Base-by-base conservation (phyloP, 495 filamentous ascomycete species). In the Penicillium argentinense region DNA sequence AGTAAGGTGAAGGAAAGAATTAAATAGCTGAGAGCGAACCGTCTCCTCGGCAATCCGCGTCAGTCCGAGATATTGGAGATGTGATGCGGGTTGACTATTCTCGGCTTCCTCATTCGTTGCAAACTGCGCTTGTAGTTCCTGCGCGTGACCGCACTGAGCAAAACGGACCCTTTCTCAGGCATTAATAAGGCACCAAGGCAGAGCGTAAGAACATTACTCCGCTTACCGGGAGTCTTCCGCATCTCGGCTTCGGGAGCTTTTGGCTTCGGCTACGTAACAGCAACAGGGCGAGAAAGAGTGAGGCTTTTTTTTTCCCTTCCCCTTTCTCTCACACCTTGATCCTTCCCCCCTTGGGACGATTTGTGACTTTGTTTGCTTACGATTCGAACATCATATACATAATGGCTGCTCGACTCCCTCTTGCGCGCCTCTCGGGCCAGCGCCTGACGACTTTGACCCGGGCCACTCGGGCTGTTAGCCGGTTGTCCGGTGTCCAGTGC, bases 381-480 rank as follows among this genome's bases (percentile, higher is more conserved):
- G 6, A 17, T 27, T 33, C 28, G 16, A 22, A 7, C 34, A 30
- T 38, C 24, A 42, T 29, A 30, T 27, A 53, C 47, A 66, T 29
- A 50, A 73, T 73, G 70, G 62, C 68, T 66, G 66, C 64, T 66
- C 66, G 70, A 59, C 56, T 73, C 53, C 59, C 68, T 37, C 48
- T 70, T 38, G 56, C 60, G 49, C 68, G 65, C 57, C 60, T 73
- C 34, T 57, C 68, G 28, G 63, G 44, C 40, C 69, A 71, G 46
- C 55, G 59, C 33, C 37, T 69, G 50, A 57, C 60, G 38, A 52
- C 56, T 51, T 39, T 68, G 47, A 39, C 62, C 49, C 63, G 64
- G 33, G 42, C 53, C 42, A 51, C 58, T 51, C 59, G 60, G 42
- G 51, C 50, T 42, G 43, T 51, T 25, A 55, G 32, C 51, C 60